Percentiles rank a stretch among this genome's conserved stretches.
Evolutionary conservation across 345 rosid genomes (phyloP).

Genomic region (Salix suchowensis): DNA sequence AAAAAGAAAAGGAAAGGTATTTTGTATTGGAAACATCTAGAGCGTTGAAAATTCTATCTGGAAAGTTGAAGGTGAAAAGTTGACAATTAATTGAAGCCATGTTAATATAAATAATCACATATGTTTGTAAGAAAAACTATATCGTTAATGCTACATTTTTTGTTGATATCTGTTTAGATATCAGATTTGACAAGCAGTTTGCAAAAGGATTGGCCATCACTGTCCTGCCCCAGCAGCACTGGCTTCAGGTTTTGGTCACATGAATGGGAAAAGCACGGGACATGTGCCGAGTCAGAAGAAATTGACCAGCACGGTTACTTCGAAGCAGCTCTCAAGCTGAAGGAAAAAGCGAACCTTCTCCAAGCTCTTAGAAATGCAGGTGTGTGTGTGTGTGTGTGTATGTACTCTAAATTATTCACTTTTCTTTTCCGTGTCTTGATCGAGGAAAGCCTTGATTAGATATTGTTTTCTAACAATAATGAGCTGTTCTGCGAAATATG

Average conservation of each 20-base stretch:
- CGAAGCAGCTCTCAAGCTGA: conserved; percentile 48
- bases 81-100: background rate
- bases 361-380: conserved; percentile 45
- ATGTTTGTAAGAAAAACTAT: background rate
- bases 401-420: background rate
- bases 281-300: conserved; percentile 63
- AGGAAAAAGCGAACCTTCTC: conserved; percentile 49
- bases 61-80: background rate
- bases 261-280: conserved; percentile 84
- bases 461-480: background rate
- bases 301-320: conserved; percentile 70
- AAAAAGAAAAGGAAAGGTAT: background rate
- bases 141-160: background rate
- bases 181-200: conserved; percentile 43
- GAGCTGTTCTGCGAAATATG: background rate
- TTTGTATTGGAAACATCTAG: background rate
- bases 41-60: background rate
- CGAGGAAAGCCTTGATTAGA: background rate
- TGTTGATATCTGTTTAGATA: conserved; percentile 29
- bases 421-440: background rate
- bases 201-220: conserved; percentile 61
- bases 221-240: conserved; percentile 65
- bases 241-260: conserved; percentile 70
- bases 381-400: conserved; percentile 25
- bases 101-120: too few relatives aligned